Evolutionary conservation across 768 basidiomycete genomes (phyloP).

Genomic region (Phlebiopsis flavidoalba): DNA sequence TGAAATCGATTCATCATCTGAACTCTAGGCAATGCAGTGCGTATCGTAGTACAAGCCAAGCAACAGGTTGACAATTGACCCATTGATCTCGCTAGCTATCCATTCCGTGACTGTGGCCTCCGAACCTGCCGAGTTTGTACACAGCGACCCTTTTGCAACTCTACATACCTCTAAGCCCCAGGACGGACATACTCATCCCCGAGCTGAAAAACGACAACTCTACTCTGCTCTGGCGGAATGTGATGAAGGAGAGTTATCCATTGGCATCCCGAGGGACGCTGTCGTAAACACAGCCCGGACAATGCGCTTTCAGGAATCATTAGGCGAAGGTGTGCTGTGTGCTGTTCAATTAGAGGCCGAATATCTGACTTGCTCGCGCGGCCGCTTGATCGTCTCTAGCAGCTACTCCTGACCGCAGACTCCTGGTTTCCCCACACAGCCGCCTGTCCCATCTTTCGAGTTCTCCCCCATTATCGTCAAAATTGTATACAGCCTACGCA

Average conservation of each 20-base stretch:
- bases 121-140: conserved; percentile 70
- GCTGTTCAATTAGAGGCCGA: neutral
- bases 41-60: conserved; percentile 24
- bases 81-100: conserved; percentile 42
- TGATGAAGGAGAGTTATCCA: conserved; percentile 92
- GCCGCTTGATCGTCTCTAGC: conserved; percentile 26
- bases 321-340: conserved; percentile 50
- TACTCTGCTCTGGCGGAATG: conserved; percentile 88
- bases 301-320: conserved; percentile 37
- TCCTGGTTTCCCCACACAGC: conserved; percentile 35
- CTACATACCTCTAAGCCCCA: conserved; percentile 59
- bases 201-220: conserved; percentile 83
- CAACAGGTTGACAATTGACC: conserved; percentile 22
- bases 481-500: conserved; percentile 76
- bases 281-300: conserved; percentile 56
- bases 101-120: conserved; percentile 70
- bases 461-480: conserved; percentile 72
- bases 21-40: conserved; percentile 86
- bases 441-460: conserved; percentile 43
- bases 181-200: conserved; percentile 82
- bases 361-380: neutral
- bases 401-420: conserved; percentile 81
- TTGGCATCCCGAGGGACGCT: conserved; percentile 76
- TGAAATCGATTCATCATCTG: conserved; percentile 81
- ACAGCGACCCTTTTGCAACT: conserved; percentile 69